phyloP scores from a whole-genome alignment of 2,329 filamentous ascomycete species.

The Blumeria graminis region DNA sequence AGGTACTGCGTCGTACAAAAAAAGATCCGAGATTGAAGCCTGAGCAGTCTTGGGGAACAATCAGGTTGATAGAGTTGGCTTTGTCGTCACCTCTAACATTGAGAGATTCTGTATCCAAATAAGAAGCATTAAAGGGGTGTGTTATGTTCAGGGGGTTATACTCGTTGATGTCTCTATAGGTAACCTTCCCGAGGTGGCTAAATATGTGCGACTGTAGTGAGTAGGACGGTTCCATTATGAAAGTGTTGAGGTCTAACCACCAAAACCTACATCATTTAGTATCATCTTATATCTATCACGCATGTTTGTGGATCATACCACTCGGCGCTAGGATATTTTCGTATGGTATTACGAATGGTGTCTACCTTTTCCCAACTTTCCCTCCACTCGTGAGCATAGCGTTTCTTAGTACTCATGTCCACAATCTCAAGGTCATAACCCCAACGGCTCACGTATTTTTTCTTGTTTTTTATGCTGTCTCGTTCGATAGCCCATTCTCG shows the following conservation, averaged over 20 bases:
- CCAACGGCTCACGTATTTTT: conserved; percentile 65
- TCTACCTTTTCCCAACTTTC: conserved; percentile 99
- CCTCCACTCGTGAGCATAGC: conserved; percentile 95
- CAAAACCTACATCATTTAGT: conserved; percentile 54
- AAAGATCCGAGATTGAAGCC: conserved; percentile 96
- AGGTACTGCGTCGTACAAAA: conserved; percentile 63
- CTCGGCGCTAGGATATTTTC: conserved; percentile 86
- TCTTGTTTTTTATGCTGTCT: conserved; percentile 89
- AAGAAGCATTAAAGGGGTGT: conserved; percentile 51
- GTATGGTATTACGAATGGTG: conserved; percentile 64
- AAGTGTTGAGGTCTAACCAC: conserved; percentile 96
- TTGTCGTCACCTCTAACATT: conserved; percentile 59
- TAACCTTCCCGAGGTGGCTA: conserved; percentile 44
- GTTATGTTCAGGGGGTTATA: conserved; percentile 90
- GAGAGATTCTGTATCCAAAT: conserved; percentile 50
- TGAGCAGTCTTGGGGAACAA: conserved; percentile 79
- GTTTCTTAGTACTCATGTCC: conserved; percentile 97
- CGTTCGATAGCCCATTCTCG: conserved; percentile 95
- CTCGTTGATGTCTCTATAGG: conserved; percentile 86
- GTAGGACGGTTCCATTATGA: conserved; percentile 86
- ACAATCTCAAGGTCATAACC: conserved; percentile 91
- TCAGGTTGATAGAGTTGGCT: conserved; percentile 55
- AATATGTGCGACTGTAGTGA: conserved; percentile 84
- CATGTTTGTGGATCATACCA: conserved; percentile 37
- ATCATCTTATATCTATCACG: background rate